Conservation (phyloP, 345 rosid genomes). For the Excoecaria agallocha region DNA sequence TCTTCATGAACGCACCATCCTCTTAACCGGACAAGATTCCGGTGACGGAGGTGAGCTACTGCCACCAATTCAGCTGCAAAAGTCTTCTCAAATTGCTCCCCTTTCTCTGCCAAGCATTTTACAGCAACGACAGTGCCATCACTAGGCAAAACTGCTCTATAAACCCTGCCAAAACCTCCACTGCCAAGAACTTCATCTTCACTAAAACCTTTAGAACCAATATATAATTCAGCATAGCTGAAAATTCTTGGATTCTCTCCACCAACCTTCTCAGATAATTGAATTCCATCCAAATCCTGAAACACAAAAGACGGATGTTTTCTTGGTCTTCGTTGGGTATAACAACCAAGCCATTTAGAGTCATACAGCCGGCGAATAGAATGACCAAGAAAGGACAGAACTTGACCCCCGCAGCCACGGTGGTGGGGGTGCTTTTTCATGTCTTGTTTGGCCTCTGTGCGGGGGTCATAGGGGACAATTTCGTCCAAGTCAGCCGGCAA, state of each 20-base stretch:
- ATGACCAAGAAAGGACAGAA: constrained; percentile 38
- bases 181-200: constrained; percentile 74
- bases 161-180: constrained; percentile 89
- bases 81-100: constrained; percentile 90
- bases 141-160: constrained; percentile 75
- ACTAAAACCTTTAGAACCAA: constrained; percentile 79
- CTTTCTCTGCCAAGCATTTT: constrained; percentile 85
- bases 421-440: constrained; percentile 24
- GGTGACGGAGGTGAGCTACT: constrained; percentile 90
- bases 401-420: constrained; percentile 49
- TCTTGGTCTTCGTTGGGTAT: constrained; percentile 13
- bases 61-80: constrained; percentile 89
- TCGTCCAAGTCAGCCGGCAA: constrained; percentile 58
- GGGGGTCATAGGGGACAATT: constrained; percentile 24
- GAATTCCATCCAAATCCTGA: constrained; percentile 79
- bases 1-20: constrained; percentile 93
- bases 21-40: constrained; percentile 80
- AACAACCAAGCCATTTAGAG: constrained; percentile 43
- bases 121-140: constrained; percentile 87
- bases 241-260: constrained; percentile 82
- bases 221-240: constrained; percentile 86
- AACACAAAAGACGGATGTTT: constrained; percentile 33
- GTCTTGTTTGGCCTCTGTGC: constrained; percentile 16
- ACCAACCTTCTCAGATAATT: constrained; percentile 68
- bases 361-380: constrained; percentile 39